Base-by-base conservation (phyloP, 768 basidiomycete genomes). In the Galerina sulciceps region DNA sequence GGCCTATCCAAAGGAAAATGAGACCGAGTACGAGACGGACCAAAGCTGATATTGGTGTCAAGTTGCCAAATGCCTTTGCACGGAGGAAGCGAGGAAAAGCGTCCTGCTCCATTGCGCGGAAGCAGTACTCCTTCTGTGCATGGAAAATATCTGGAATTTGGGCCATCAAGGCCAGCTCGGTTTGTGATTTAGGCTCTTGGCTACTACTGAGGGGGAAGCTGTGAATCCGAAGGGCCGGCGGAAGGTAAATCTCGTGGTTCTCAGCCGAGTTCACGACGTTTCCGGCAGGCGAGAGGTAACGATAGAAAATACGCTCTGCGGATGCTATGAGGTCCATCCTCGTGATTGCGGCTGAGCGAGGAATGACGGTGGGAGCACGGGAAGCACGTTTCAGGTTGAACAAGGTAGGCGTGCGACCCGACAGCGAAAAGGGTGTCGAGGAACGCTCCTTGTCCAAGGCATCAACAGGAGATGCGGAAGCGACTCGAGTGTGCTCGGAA, bases 231-330 rank as follows among this genome's bases (percentile, higher is more conserved):
- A 99, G 84, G 20, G 92, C 84, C 1, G 95, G 92, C 0, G 97
- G 97, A 17, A 99, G 89, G 72, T 99, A 99, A 49, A 99, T 96
- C 79, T 99, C 96, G 73, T 98, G 96, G 74, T 94, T 96, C 70
- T 95, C 92, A 11, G 87, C 85, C 14, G 89, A 86, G 61, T 91
- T 87, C 6, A 90, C 84, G 15, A 87, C 83, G 69, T 86, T 88
- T n/a, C 81, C 85, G 35, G 85, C 87, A 5, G 90, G 91, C 5
- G 91, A 90, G 59, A 99, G 88, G 76, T 99, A 99, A 53, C 95
- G 89, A 70, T 89, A 89, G 79, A 88, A 99, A 65, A 99, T 98
- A 68, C 95, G 93, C 70, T 99, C 97, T 10, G 96, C 97, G 31
- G 92, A 93, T 8, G 90, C 90, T 64, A 98, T 85, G 66, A 99